Evolutionary conservation across 345 rosid species (phyloP).

Genomic region (Trapa incisa): DNA sequence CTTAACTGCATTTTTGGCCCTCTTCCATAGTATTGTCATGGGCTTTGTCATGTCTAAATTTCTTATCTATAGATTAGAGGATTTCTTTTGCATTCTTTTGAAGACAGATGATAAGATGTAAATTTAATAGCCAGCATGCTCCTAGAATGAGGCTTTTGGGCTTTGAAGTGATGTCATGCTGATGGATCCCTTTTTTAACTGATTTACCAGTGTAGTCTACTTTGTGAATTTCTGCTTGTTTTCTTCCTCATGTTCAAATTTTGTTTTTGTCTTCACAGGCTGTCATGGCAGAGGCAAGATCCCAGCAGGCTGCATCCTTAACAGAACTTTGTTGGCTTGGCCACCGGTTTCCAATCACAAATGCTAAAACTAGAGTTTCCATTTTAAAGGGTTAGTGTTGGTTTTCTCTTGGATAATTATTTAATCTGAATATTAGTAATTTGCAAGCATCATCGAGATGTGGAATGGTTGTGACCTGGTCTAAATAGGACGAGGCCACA

Average conservation of each 20-base stretch:
- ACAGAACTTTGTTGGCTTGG: constrained; percentile 98
- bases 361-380: constrained; percentile 90
- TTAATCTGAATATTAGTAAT: background rate
- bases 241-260: background rate
- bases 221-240: background rate
- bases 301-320: constrained; percentile 94
- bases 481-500: no score
- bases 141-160: background rate
- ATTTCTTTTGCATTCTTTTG: background rate
- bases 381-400: constrained; percentile 64
- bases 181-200: background rate
- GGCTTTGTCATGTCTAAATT: background rate
- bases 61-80: background rate
- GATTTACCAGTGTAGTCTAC: background rate
- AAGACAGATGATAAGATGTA: background rate
- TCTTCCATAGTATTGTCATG: background rate
- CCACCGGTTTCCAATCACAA: constrained; percentile 73
- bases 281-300: constrained; percentile 94
- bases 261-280: constrained; percentile 32
- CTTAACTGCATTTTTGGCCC: background rate
- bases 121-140: background rate
- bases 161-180: background rate
- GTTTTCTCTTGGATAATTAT: background rate
- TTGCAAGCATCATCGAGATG: no score
- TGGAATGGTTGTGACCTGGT: no score